Conservation (phyloP, 306 rosid species). For the Aeschynomene evenia region DNA sequence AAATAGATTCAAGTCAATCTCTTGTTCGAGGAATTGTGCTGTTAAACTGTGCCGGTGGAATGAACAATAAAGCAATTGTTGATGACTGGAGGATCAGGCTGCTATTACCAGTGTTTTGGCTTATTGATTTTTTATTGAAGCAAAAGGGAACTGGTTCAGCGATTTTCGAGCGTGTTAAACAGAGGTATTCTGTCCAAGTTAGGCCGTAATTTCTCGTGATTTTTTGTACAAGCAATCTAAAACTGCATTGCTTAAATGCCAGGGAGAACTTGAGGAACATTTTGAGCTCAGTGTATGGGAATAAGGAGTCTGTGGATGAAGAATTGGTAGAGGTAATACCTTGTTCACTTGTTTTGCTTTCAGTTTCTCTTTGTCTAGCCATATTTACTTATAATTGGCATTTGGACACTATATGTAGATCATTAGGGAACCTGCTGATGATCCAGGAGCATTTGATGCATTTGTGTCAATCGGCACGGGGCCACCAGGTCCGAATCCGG, state of each 20-base stretch:
- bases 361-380: neutral
- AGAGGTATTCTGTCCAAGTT: constrained; percentile 48
- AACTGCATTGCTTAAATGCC: constrained; percentile 37
- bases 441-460: constrained; percentile 79
- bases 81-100: constrained; percentile 98
- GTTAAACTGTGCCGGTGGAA: constrained; percentile 88
- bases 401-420: constrained; percentile 49
- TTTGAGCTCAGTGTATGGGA: constrained; percentile 69
- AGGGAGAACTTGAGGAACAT: constrained; percentile 74
- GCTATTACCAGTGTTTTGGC: constrained; percentile 70
- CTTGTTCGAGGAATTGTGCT: constrained; percentile 75
- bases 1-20: constrained; percentile 57
- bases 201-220: neutral
- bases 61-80: constrained; percentile 92
- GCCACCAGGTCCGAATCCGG: constrained; percentile 90
- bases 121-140: constrained; percentile 70
- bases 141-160: constrained; percentile 70
- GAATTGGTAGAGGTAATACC: constrained; percentile 73
- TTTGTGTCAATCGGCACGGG: constrained; percentile 82
- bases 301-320: constrained; percentile 81
- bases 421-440: constrained; percentile 73
- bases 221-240: constrained; percentile 1
- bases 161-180: constrained; percentile 75
- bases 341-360: constrained; percentile 3
- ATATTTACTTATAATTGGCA: neutral